phyloP scores from a whole-genome alignment of 306 rosid genomes.

The barrel medic (Medicago truncatula) region MtrunA17r5.0-ANR NC_053046.1:14445501-14446000 shows the following conservation, averaged over 20 bases:
- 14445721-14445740: slow-evolving; percentile 41
- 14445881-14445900: slow-evolving; percentile 52
- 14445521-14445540: slow-evolving; percentile 31
- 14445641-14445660: not conserved
- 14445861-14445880: slow-evolving; percentile 55
- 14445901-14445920: too few relatives aligned
- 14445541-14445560: slow-evolving; percentile 8
- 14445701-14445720: slow-evolving; percentile 45
- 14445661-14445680: slow-evolving; percentile 37
- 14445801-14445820: slow-evolving; percentile 3
- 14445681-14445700: not conserved
- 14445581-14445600: slow-evolving; percentile 25
- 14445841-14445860: slow-evolving; percentile 48
- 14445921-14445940: too few relatives aligned
- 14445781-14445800: slow-evolving; percentile 32
- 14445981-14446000: too few relatives aligned
- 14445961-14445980: too few relatives aligned
- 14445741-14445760: slow-evolving; percentile 33
- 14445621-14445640: slow-evolving; percentile 15
- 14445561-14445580: slow-evolving; percentile 25
- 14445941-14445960: too few relatives aligned
- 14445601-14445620: slow-evolving; percentile 22
- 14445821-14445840: slow-evolving; percentile 33
- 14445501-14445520: slow-evolving; percentile 50
- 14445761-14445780: slow-evolving; percentile 35